phyloP scores from a whole-genome alignment of 2,329 filamentous ascomycete species.

The Lasiodiplodia gonubiensis region DNA sequence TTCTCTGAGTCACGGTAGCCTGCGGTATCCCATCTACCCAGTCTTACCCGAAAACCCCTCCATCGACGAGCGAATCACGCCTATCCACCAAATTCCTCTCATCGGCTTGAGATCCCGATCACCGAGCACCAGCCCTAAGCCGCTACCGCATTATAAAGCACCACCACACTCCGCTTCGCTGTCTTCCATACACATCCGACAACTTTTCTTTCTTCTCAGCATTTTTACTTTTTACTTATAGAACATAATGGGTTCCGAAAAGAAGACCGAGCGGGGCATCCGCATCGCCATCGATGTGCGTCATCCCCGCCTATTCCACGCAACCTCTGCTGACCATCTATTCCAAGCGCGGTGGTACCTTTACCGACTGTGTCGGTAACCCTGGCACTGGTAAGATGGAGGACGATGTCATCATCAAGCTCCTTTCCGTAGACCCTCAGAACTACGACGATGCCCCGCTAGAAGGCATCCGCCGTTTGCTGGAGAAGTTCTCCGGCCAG shows the following conservation, averaged over 20 bases:
- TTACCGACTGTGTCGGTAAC: constrained; percentile 91
- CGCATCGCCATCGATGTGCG: constrained; percentile 71
- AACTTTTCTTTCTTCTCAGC: neutral
- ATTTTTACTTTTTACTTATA: neutral
- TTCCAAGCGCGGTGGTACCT: constrained; percentile 77
- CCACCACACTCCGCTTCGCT: neutral
- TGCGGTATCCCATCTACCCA: no score
- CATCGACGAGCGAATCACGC: neutral
- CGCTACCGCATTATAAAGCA: constrained; percentile 9
- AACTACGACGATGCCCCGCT: constrained; percentile 92
- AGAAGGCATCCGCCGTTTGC: constrained; percentile 85
- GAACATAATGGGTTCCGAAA: constrained; percentile 20
- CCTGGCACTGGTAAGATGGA: constrained; percentile 69
- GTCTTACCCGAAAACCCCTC: neutral
- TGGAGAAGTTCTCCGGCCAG: constrained; percentile 74
- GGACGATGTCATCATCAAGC: constrained; percentile 82
- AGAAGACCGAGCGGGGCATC: constrained; percentile 60
- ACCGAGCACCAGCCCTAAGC: constrained; percentile 10
- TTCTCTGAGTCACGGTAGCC: neutral
- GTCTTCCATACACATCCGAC: neutral
- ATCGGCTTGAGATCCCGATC: constrained; percentile 29
- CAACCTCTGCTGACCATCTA: constrained; percentile 24
- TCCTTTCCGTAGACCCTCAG: constrained; percentile 85
- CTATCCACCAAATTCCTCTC: neutral
- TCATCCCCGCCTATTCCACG: neutral